These are phyloP conservation scores for Ceratocystiopsis sp. DNA, from an alignment of 2,329 filamentous ascomycete genomes.

Conservation along the genomic window DNA sequence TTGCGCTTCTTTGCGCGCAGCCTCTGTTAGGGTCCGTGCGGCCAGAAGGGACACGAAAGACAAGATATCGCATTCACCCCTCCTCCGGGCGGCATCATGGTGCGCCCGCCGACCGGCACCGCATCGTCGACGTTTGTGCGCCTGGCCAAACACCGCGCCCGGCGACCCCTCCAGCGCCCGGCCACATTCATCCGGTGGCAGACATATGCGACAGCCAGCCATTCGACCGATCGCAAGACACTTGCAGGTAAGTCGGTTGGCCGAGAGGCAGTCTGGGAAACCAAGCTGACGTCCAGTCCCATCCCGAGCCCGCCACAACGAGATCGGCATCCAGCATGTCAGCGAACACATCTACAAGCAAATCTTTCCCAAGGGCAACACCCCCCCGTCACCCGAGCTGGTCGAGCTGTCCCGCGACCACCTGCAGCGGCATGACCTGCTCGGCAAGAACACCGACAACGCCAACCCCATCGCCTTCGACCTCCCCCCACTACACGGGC, in stretches of 20 bases:
- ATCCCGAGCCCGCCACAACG: constrained; percentile 60
- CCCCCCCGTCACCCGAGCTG: constrained; percentile 49
- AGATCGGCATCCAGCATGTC: constrained; percentile 87
- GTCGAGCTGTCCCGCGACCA: constrained; percentile 70
- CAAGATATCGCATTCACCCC: background rate
- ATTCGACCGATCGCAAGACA: constrained; percentile 15
- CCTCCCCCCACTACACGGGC: constrained; percentile 61
- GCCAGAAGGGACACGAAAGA: background rate
- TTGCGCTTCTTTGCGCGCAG: too few relatives aligned
- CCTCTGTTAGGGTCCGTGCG: constrained; percentile 2
- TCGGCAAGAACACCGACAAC: constrained; percentile 78
- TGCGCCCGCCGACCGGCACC: constrained; percentile 20
- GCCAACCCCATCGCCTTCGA: constrained; percentile 67
- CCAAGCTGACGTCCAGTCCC: constrained; percentile 17
- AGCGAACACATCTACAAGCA: constrained; percentile 70
- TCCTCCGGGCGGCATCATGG: constrained; percentile 18
- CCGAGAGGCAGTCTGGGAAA: background rate
- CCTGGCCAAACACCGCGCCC: constrained; percentile 31
- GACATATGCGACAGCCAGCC: constrained; percentile 11
- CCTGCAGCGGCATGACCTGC: constrained; percentile 65
- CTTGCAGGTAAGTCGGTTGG: constrained; percentile 23
- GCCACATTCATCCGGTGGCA: constrained; percentile 24
- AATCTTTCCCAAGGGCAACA: constrained; percentile 48
- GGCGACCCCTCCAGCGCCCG: constrained; percentile 15
- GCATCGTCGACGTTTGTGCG: constrained; percentile 27